phyloP scores from a whole-genome alignment of 257 asterid species.

The Salvia hispanica region DNA sequence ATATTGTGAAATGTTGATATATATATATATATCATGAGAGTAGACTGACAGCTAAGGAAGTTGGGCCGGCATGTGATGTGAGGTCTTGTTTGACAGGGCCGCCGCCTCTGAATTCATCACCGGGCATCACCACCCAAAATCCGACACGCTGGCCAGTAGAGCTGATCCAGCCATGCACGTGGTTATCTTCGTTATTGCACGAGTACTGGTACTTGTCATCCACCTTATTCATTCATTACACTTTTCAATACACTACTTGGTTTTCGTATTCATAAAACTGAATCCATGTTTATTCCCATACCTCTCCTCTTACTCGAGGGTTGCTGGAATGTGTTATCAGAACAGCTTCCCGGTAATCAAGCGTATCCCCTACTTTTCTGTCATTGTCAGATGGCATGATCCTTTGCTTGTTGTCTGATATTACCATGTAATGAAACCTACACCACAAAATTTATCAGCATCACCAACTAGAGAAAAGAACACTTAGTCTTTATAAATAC shows the following conservation, averaged over 20 bases:
- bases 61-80: constrained; percentile 63
- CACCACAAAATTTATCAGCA: neutral
- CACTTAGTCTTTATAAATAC: neutral
- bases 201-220: constrained; percentile 76
- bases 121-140: constrained; percentile 71
- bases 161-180: constrained; percentile 75
- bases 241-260: no score
- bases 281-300: neutral
- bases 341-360: constrained; percentile 71
- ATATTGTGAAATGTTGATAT: neutral
- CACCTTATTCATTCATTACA: constrained; percentile 39
- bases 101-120: constrained; percentile 64
- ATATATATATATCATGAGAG: neutral
- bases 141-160: constrained; percentile 37
- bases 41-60: constrained; percentile 54
- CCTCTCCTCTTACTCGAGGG: constrained; percentile 41
- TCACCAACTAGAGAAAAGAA: neutral
- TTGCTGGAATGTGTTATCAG: constrained; percentile 40
- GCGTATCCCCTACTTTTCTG: constrained; percentile 42
- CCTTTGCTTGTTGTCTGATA: constrained; percentile 64
- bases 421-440: constrained; percentile 74
- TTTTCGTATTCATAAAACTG: no score
- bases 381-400: constrained; percentile 64
- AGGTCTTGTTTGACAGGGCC: constrained; percentile 67
- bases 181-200: constrained; percentile 51